These are phyloP conservation scores for Pseudopediastrum boryanum DNA, from an alignment of 139 green algal species.

Conservation along the genomic window DNA sequence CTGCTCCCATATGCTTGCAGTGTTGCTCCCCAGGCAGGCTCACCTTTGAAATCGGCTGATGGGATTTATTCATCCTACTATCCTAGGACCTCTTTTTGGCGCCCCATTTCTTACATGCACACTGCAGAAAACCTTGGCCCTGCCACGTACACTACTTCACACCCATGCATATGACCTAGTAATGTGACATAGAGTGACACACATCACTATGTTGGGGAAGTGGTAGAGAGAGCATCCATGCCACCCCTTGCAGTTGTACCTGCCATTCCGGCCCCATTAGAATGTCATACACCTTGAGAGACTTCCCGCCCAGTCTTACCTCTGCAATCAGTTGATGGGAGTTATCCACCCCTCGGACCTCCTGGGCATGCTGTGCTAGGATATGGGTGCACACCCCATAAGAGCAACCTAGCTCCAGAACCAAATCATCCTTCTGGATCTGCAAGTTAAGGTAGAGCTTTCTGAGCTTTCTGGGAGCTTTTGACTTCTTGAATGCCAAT, in stretches of 20 bases:
- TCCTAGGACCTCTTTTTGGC: no score
- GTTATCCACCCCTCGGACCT: conserved; percentile 29
- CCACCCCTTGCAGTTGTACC: not conserved
- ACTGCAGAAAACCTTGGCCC: no score
- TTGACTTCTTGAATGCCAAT: no score
- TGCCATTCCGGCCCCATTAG: not conserved
- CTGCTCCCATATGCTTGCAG: no score
- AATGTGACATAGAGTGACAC: no score
- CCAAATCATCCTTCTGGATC: conserved; percentile 11
- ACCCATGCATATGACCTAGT: not conserved
- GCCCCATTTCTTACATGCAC: no score
- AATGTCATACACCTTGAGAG: not conserved
- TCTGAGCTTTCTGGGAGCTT: no score
- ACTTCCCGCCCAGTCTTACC: not conserved
- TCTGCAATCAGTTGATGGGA: conserved; percentile 1
- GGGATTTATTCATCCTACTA: conserved; percentile 25
- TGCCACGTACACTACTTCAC: not conserved
- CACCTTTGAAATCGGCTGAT: conserved; percentile 10
- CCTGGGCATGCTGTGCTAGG: conserved; percentile 18
- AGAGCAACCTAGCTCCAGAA: conserved; percentile 31
- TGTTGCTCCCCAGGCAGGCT: not conserved
- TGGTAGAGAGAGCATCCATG: not conserved
- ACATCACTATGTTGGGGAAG: not conserved
- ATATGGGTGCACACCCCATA: conserved; percentile 26
- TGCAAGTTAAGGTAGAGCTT: not conserved